These are phyloP conservation scores for Aplosporella prunicola DNA, from an alignment of 2,329 filamentous ascomycete species.

Conservation along the genomic window DNA sequence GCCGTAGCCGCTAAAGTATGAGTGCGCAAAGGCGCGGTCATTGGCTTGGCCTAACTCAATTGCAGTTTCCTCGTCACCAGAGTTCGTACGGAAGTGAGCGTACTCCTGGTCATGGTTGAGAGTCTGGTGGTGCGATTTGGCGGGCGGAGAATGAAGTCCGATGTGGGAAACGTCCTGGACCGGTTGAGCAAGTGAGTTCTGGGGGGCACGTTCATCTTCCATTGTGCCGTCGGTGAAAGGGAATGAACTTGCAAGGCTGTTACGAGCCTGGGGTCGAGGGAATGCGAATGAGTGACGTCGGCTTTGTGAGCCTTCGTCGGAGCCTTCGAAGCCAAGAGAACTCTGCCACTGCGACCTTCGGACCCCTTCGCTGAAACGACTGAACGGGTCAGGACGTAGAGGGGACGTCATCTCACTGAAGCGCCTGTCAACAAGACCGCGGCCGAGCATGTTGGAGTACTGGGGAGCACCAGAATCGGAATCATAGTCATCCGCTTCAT, in stretches of 20 bases:
- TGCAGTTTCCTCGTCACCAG: conserved; percentile 8
- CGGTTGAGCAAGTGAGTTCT: neutral
- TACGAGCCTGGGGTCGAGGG: conserved; percentile 15
- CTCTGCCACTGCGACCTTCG: conserved; percentile 60
- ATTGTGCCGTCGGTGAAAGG: conserved; percentile 13
- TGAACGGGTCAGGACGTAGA: conserved; percentile 15
- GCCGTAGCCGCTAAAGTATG: conserved; percentile 29
- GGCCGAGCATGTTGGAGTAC: conserved; percentile 1
- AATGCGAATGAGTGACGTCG: conserved; percentile 65
- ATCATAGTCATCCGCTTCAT: conserved; percentile 55
- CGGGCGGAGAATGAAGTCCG: conserved; percentile 3
- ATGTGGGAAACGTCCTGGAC: neutral
- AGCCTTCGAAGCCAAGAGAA: conserved; percentile 54
- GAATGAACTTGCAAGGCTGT: conserved; percentile 20
- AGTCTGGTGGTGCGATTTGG: conserved; percentile 3
- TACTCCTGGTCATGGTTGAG: conserved; percentile 8
- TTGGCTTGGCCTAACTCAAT: conserved; percentile 10
- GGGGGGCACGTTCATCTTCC: conserved; percentile 5
- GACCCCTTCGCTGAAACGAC: conserved; percentile 9
- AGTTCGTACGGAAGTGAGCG: conserved; percentile 9
- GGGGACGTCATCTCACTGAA: conserved; percentile 23
- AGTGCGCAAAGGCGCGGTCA: conserved; percentile 15
- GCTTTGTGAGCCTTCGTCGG: conserved; percentile 57
- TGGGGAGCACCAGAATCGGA: conserved; percentile 3
- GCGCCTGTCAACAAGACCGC: conserved; percentile 7